Evolutionary conservation across 768 basidiomycete genomes (phyloP).

Genomic region (Termitomyces titanicus): DNA sequence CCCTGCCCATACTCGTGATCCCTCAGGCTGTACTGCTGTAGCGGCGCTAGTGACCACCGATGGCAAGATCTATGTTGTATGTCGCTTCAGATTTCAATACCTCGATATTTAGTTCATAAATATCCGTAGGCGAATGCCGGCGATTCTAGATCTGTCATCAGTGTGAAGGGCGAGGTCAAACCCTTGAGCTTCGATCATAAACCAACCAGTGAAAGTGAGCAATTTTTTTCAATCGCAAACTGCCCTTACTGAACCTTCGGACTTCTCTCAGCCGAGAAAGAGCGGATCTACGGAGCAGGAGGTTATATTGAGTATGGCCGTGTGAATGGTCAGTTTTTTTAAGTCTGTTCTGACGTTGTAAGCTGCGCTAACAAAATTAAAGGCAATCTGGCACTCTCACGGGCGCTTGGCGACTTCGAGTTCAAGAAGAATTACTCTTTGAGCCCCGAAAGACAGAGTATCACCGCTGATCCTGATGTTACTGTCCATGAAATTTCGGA

Average conservation of each 20-base stretch:
- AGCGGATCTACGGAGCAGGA: constrained; percentile 84
- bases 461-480: constrained; percentile 93
- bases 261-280: constrained; percentile 65
- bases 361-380: constrained; percentile 3
- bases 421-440: constrained; percentile 93
- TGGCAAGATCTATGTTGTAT: constrained; percentile 73
- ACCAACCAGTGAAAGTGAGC: constrained; percentile 79
- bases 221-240: background rate
- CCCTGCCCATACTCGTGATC: constrained; percentile 83
- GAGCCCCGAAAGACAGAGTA: constrained; percentile 85
- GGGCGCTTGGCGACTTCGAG: constrained; percentile 96
- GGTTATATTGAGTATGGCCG: constrained; percentile 96
- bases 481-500: constrained; percentile 73
- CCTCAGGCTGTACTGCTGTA: constrained; percentile 96
- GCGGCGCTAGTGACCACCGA: constrained; percentile 80
- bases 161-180: constrained; percentile 81
- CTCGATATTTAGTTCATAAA: constrained; percentile 13
- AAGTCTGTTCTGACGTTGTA: background rate
- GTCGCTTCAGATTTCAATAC: constrained; percentile 22
- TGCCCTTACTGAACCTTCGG: constrained; percentile 3
- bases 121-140: constrained; percentile 87
- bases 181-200: constrained; percentile 95
- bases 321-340: constrained; percentile 73
- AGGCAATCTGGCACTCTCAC: constrained; percentile 95
- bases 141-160: constrained; percentile 89